Conservation (phyloP, 768 basidiomycete genomes). For the Naganishia kalamii region DNA sequence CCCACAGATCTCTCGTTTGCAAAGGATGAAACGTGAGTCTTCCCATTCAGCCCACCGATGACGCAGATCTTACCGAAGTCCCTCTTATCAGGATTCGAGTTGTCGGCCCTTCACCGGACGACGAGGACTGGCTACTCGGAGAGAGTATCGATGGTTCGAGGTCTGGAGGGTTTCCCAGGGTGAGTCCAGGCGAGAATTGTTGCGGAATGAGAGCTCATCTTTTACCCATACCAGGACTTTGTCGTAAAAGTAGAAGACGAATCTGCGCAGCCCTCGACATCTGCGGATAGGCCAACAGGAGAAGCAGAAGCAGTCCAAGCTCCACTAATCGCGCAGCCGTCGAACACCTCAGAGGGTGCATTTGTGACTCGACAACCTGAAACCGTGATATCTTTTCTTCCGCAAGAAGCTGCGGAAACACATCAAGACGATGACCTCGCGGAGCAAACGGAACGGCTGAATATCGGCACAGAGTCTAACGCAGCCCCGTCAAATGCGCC, state of each 20-base stretch:
- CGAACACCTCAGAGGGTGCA: not conserved
- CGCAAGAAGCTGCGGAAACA: not conserved
- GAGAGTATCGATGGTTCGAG: slow-evolving; percentile 42
- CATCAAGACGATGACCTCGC: not conserved
- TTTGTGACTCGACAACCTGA: no score
- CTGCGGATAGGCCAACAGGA: not conserved
- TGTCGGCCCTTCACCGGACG: slow-evolving; percentile 38
- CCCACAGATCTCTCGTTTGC: slow-evolving; percentile 44
- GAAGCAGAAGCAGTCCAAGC: not conserved
- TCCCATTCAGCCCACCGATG: not conserved
- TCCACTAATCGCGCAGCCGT: not conserved
- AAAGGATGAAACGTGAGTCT: slow-evolving; percentile 44
- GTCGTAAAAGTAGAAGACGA: slow-evolving; percentile 33
- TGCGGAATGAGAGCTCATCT: not conserved
- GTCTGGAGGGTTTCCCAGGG: slow-evolving; percentile 44
- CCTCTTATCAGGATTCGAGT: slow-evolving; percentile 36
- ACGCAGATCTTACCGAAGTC: not conserved
- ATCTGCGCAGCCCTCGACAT: not conserved
- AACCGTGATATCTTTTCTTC: not conserved
- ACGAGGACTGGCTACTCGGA: slow-evolving; percentile 45
- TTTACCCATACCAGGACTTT: slow-evolving; percentile 36
- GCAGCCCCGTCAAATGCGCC: no score
- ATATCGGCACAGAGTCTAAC: no score
- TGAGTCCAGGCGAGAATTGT: slow-evolving; percentile 13
- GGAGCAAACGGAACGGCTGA: not conserved